Conservation (phyloP, 768 basidiomycete genomes). For the Hirschioporus abietinus region DNA sequence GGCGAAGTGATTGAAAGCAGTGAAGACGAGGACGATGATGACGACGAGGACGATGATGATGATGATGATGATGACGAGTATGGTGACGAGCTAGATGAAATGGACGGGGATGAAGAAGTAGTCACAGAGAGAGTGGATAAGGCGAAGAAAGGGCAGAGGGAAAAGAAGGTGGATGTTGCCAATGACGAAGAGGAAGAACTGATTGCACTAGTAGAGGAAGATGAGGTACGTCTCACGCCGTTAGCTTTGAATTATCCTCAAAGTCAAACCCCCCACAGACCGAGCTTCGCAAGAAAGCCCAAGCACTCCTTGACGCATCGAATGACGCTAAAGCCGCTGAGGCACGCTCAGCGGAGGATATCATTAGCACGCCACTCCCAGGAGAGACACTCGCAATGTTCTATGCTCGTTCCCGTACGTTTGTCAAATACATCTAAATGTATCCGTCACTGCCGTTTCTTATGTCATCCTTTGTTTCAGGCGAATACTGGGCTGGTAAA, state of each 20-base stretch:
- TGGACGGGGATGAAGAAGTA: slow-evolving; percentile 20
- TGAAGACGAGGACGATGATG: slow-evolving; percentile 55
- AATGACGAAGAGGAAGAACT: slow-evolving; percentile 18
- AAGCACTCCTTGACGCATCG: slow-evolving; percentile 56
- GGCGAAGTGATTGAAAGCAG: slow-evolving; percentile 59
- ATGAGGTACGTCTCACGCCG: slow-evolving; percentile 22
- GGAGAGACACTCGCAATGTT: slow-evolving; percentile 82
- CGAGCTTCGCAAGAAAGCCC: slow-evolving; percentile 38
- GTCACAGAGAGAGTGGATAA: slow-evolving; percentile 13
- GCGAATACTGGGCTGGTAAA: slow-evolving; percentile 76
- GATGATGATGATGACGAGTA: slow-evolving; percentile 29
- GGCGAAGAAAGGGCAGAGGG: slow-evolving; percentile 14
- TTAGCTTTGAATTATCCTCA: slow-evolving; percentile 30
- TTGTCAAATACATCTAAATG: not conserved
- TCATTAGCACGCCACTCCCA: slow-evolving; percentile 72
- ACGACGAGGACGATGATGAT: slow-evolving; percentile 50
- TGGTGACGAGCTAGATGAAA: slow-evolving; percentile 22
- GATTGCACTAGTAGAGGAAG: slow-evolving; percentile 7
- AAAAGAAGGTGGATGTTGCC: slow-evolving; percentile 7
- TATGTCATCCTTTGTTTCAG: slow-evolving; percentile 26
- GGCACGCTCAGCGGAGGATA: slow-evolving; percentile 59
- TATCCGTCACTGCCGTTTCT: not conserved
- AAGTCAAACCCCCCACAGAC: slow-evolving; percentile 18
- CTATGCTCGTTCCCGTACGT: slow-evolving; percentile 74
- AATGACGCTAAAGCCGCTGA: slow-evolving; percentile 43